Evolutionary conservation across 225 moss, liverwort and hornwort species (phyloP), one percentile per base, ranked within the genome.

Genomic region (Polytrichum commune): DNA sequence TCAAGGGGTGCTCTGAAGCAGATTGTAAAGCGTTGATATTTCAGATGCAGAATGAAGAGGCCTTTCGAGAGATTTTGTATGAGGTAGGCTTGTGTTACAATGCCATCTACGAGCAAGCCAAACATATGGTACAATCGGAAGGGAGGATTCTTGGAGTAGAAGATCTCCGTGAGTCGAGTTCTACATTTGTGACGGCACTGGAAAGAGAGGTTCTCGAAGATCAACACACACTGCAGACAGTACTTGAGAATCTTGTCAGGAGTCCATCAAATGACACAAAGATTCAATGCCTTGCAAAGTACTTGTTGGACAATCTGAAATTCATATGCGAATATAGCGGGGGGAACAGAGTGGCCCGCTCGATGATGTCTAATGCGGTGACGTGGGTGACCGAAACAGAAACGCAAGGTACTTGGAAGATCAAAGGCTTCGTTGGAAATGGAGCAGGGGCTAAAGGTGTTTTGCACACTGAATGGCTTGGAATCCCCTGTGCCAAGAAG

Each of bases 31-130:
- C 57, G 6, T 20, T 22, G 0, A 4, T 57, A 7, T 57, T 58
- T 22, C 57, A 58, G 23, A 62, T 71, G 6, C 33, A 61, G 26
- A 71, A 71, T 62, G 60, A 71, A 26, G 71, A 71, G 60, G 71
- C 60, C 25, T 46, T 70, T 18, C 27, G 60, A 26, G n/a, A 70
- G 33, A 35, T 61, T 3, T 30, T 35, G 4, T 33, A 61, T 22
- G 71, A 71, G 58, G 61, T 60, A 18, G 33, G 71, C 62, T 35
- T 71, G 5, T 61, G 24, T 62, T 71, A 71, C 33, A 62, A 33
- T 19, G 35, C 30, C 23, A 38, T 71, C 8, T 71, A 25, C 24
- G 13, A 22, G 33, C 28, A 29, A 13, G 28, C 65, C 29, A 30
- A 20, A 65, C 8, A 18, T 20, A 65, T 30, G 6, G 3, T 29